These are phyloP conservation scores for Neurospora sp. DNA, from an alignment of 495 filamentous ascomycete genomes.

Conservation along the genomic window DNA sequence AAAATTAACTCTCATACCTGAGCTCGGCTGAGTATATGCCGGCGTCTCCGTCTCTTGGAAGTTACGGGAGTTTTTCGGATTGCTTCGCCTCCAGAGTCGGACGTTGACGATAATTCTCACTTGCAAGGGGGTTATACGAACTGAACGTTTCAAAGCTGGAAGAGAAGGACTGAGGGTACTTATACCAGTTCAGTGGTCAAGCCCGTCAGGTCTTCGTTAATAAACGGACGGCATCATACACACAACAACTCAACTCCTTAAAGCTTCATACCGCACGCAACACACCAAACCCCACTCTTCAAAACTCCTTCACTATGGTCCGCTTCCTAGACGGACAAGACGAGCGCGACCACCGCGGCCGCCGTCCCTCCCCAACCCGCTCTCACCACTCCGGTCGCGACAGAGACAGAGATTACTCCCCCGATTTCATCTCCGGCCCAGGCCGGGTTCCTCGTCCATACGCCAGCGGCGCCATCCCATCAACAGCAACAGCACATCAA, in stretches of 20 bases:
- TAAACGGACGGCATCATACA: neutral
- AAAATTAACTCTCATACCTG: neutral
- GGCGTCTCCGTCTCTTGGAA: neutral
- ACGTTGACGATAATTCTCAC: neutral
- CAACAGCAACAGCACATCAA: neutral
- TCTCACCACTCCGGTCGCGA: neutral
- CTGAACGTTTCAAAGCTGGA: neutral
- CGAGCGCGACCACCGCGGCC: neutral
- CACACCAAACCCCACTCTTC: neutral
- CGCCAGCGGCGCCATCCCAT: neutral
- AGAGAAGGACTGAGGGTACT: neutral
- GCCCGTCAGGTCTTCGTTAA: neutral
- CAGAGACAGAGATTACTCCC: constrained; percentile 3
- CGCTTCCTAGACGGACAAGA: neutral
- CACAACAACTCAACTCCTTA: neutral
- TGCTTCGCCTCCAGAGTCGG: neutral
- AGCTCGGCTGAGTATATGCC: neutral
- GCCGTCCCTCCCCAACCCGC: neutral
- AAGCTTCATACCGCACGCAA: neutral
- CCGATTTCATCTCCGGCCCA: neutral
- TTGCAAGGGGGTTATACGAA: neutral
- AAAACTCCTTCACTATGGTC: neutral
- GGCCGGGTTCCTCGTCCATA: neutral
- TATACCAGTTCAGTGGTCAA: neutral
- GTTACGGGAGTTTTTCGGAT: neutral